Percentiles rank a stretch among this genome's conserved stretches.
phyloP scores from a whole-genome alignment of 1,139 yeast species.

The Blastobotrys persicus region DNA sequence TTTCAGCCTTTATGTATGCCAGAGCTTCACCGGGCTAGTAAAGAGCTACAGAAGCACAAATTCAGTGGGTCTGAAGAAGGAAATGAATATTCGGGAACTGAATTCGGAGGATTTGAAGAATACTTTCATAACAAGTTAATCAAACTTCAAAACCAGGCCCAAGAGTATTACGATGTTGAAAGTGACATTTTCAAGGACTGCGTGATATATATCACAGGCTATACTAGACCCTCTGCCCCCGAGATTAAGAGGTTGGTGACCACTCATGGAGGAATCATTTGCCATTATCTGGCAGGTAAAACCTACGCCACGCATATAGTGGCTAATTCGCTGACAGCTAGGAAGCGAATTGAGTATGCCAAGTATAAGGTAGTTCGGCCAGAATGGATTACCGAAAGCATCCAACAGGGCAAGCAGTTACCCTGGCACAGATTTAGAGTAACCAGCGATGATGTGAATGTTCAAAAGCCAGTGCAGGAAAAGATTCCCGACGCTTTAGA shows the following conservation, averaged over 20 bases:
- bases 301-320: conserved; percentile 79
- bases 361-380: conserved; percentile 78
- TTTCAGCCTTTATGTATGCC: conserved; percentile 9
- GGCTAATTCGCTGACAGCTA: conserved; percentile 74
- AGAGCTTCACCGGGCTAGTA: conserved; percentile 26
- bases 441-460: conserved; percentile 16
- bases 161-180: conserved; percentile 45
- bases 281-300: conserved; percentile 66
- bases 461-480: conserved; percentile 1
- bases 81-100: conserved; percentile 43
- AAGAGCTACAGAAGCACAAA: conserved; percentile 23
- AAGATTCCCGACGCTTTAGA: conserved; percentile 37
- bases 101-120: conserved; percentile 67
- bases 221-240: conserved; percentile 72
- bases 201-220: conserved; percentile 76
- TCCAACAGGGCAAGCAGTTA: conserved; percentile 46
- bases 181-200: conserved; percentile 57
- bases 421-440: conserved; percentile 70
- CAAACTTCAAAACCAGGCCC: conserved; percentile 66
- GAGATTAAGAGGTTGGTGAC: conserved; percentile 71
- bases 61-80: conserved; percentile 27
- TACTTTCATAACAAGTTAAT: conserved; percentile 66
- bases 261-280: conserved; percentile 74
- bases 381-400: conserved; percentile 72
- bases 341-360: conserved; percentile 62